Evolutionary conservation across 2,329 filamentous ascomycete species (phyloP).

Genomic region (Lecanicillium sp.): DNA sequence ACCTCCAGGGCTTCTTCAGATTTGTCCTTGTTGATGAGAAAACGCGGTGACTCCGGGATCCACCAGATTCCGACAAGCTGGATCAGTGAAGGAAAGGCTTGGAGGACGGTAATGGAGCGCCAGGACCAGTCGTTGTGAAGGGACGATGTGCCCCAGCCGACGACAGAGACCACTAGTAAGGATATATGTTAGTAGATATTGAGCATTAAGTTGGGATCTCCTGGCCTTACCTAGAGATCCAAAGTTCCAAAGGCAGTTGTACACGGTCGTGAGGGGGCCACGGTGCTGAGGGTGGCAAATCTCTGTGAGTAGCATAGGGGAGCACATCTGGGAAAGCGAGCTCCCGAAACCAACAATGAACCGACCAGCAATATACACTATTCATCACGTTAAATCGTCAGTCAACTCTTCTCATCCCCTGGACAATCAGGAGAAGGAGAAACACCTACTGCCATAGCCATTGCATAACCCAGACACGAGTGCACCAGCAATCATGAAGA

Average conservation of each 20-base stretch:
- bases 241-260: slow-evolving; percentile 62
- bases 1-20: slow-evolving; percentile 54
- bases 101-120: slow-evolving; percentile 58
- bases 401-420: neutral
- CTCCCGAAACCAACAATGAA: slow-evolving; percentile 56
- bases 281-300: slow-evolving; percentile 63
- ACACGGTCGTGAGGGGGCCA: slow-evolving; percentile 55
- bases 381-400: neutral
- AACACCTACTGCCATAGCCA: slow-evolving; percentile 32
- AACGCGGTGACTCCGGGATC: slow-evolving; percentile 62
- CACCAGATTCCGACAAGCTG: slow-evolving; percentile 60
- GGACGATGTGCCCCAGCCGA: slow-evolving; percentile 39
- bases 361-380: slow-evolving; percentile 32
- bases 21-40: slow-evolving; percentile 55
- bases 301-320: slow-evolving; percentile 57
- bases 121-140: slow-evolving; percentile 58
- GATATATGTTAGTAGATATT: too few species aligned
- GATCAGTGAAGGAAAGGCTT: slow-evolving; percentile 52
- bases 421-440: neutral
- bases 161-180: neutral
- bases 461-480: slow-evolving; percentile 34
- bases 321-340: slow-evolving; percentile 55
- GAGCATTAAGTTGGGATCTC: neutral
- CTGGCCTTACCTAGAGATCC: slow-evolving; percentile 33
- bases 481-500: slow-evolving; percentile 38